These are phyloP conservation scores for Dendrobium huoshanense DNA, from an alignment of 106 monocot species.

Conservation along the genomic window DNA sequence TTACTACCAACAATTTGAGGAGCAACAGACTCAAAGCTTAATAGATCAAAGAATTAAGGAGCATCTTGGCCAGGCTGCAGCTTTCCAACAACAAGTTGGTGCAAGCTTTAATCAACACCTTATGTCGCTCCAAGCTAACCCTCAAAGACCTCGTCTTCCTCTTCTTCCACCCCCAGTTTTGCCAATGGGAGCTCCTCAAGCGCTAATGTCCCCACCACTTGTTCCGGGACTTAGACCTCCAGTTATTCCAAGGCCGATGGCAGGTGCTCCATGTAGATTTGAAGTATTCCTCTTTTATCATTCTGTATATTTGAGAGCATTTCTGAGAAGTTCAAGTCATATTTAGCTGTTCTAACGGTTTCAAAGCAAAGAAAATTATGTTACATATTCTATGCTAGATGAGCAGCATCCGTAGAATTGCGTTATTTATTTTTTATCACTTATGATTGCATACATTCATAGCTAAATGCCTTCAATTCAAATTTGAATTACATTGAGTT, in stretches of 20 bases:
- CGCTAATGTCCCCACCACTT: conserved; percentile 18
- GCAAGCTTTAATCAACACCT: conserved; percentile 74
- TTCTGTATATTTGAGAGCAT: neutral
- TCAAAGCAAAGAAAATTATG: neutral
- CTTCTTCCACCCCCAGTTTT: conserved; percentile 55
- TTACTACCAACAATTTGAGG: conserved; percentile 96
- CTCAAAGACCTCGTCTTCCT: conserved; percentile 62
- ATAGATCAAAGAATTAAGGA: conserved; percentile 98
- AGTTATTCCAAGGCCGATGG: conserved; percentile 53
- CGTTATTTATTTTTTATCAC: neutral
- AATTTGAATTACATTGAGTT: neutral
- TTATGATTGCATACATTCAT: neutral
- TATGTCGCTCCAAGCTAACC: conserved; percentile 37
- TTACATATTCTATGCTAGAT: neutral
- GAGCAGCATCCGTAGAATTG: neutral
- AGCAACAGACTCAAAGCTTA: conserved; percentile 86
- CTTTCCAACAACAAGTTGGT: conserved; percentile 76
- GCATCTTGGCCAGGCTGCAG: conserved; percentile 85
- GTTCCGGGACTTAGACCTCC: conserved; percentile 64
- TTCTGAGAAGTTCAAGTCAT: conserved; percentile 1
- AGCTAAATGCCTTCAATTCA: neutral
- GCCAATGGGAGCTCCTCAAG: conserved; percentile 36
- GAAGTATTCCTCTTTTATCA: neutral
- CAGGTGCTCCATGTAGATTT: conserved; percentile 45
- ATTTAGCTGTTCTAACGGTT: neutral